Evolutionary conservation across 257 asterid genomes (phyloP).

Genomic region (Solanum sejunctum): DNA sequence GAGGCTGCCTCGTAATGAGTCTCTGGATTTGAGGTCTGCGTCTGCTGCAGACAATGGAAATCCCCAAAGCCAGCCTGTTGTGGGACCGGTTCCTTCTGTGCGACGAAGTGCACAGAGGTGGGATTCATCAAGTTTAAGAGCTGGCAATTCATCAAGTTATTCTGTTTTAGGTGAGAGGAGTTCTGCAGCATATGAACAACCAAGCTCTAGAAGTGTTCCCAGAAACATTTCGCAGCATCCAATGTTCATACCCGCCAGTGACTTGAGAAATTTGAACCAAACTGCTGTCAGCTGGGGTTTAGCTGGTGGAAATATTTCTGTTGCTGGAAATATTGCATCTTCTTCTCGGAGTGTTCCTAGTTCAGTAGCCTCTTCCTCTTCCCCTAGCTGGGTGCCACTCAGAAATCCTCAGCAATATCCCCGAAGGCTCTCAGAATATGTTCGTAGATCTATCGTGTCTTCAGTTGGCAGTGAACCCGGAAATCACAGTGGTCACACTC

Average conservation of each 20-base stretch:
- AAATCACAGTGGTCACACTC: slow-evolving; percentile 30
- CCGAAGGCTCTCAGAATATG: slow-evolving; percentile 59
- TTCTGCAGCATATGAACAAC: slow-evolving; percentile 23
- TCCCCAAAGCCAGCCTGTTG: not conserved
- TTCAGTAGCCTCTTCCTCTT: slow-evolving; percentile 28
- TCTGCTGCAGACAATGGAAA: not conserved
- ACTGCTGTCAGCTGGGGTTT: slow-evolving; percentile 41
- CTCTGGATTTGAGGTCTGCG: not conserved
- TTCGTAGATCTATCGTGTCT: slow-evolving; percentile 53
- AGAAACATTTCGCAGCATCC: slow-evolving; percentile 74
- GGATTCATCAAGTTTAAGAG: slow-evolving; percentile 3
- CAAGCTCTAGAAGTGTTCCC: slow-evolving; percentile 27
- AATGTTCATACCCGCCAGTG: slow-evolving; percentile 44
- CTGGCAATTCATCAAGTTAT: slow-evolving; percentile 3
- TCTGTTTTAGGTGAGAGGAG: slow-evolving; percentile 13
- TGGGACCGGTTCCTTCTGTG: not conserved
- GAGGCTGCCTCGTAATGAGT: slow-evolving; percentile 24
- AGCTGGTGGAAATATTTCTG: slow-evolving; percentile 23
- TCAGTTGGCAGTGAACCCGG: slow-evolving; percentile 42
- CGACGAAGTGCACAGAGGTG: slow-evolving; percentile 2
- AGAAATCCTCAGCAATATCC: slow-evolving; percentile 46
- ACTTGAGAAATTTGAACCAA: slow-evolving; percentile 36
- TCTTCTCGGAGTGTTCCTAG: slow-evolving; percentile 30
- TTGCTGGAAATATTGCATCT: slow-evolving; percentile 34
- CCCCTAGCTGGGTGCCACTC: slow-evolving; percentile 45